Conservation (phyloP, 768 basidiomycete genomes). For the Cystofilobasidium capitatum region DNA sequence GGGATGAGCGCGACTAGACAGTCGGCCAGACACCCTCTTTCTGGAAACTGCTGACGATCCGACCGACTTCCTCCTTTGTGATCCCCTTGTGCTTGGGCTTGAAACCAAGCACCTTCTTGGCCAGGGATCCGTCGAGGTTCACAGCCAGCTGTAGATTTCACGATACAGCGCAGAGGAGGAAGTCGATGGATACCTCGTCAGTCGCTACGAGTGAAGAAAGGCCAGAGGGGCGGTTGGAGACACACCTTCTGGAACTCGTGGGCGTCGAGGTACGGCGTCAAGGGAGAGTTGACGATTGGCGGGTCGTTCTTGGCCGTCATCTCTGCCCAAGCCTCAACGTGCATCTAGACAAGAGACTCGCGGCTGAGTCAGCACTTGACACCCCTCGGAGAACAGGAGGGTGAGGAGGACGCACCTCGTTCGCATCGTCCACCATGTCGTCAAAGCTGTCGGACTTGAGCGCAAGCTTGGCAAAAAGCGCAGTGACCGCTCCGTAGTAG, state of each 20-base stretch:
- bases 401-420: neutral
- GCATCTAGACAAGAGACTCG: constrained; percentile 6
- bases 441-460: constrained; percentile 9
- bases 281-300: constrained; percentile 58
- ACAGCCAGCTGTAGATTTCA: constrained; percentile 1
- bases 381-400: neutral
- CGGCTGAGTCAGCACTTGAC: neutral
- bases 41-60: constrained; percentile 16
- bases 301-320: constrained; percentile 65
- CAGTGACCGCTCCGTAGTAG: constrained; percentile 21
- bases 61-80: constrained; percentile 14
- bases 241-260: constrained; percentile 23
- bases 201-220: neutral
- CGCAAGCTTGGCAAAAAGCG: constrained; percentile 19
- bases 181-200: neutral
- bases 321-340: constrained; percentile 57
- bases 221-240: neutral
- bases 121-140: constrained; percentile 21
- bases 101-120: constrained; percentile 9
- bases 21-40: constrained; percentile 7
- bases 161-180: neutral
- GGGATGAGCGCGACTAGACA: too few species aligned
- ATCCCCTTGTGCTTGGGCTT: neutral
- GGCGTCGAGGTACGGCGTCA: constrained; percentile 66
- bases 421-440: constrained; percentile 22